Evolutionary conservation across 78 protist species (phyloP).

Genomic region (Speleostelium caveatum): DNA sequence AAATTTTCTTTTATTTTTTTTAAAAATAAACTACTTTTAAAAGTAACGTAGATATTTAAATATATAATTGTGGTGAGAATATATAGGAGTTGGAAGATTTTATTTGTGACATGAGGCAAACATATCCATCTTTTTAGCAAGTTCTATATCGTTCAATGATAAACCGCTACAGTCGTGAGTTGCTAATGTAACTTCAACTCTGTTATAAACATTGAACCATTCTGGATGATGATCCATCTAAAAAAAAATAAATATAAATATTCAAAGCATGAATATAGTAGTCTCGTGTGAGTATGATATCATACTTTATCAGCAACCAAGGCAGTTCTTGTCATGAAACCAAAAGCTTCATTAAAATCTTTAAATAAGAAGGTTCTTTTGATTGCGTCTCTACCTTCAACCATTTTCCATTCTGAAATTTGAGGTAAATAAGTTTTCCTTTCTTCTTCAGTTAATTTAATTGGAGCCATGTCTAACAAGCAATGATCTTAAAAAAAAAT

Average conservation of each 20-base stretch:
- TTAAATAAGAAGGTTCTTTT: conserved; percentile 73
- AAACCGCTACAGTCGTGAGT: conserved; percentile 93
- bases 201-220: conserved; percentile 96
- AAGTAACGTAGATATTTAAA: neutral
- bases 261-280: neutral
- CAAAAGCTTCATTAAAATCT: conserved; percentile 91
- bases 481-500: neutral
- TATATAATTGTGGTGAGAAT: neutral
- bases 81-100: neutral
- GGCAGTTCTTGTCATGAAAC: conserved; percentile 89
- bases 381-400: conserved; percentile 92
- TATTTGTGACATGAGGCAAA: too few relatives aligned
- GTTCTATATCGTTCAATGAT: conserved; percentile 83
- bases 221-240: conserved; percentile 95
- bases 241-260: neutral
- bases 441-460: conserved; percentile 50
- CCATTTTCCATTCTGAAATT: conserved; percentile 57
- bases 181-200: conserved; percentile 87
- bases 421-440: conserved; percentile 42
- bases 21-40: too few relatives aligned
- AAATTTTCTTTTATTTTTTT: too few relatives aligned
- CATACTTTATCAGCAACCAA: conserved; percentile 84
- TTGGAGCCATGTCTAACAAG: conserved; percentile 31
- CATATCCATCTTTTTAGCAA: conserved; percentile 82
- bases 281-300: neutral